Percentiles rank a stretch among this genome's conserved stretches.
These are phyloP conservation scores for Blastosporella zonata DNA, from an alignment of 1,284 basidiomycete species.

Conservation along the genomic window DNA sequence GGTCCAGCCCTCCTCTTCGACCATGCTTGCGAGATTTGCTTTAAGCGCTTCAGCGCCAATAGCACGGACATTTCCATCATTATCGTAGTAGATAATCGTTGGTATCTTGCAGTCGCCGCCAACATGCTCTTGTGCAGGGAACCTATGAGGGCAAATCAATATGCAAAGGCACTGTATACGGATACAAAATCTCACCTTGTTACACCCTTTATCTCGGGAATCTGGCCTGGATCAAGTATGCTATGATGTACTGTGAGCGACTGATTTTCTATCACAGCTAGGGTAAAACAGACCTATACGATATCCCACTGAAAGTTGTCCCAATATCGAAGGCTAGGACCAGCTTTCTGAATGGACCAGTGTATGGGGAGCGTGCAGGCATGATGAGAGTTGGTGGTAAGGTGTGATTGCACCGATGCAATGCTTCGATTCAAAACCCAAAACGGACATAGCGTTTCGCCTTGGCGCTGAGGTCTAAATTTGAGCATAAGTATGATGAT, in stretches of 20 bases:
- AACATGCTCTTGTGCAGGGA: slow-evolving; percentile 34
- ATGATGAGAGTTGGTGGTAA: slow-evolving; percentile 9
- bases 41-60: slow-evolving; percentile 52
- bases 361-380: slow-evolving; percentile 22
- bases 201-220: slow-evolving; percentile 45
- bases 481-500: neutral
- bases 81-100: slow-evolving; percentile 52
- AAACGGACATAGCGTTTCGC: slow-evolving; percentile 5
- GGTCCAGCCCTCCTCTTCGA: slow-evolving; percentile 44
- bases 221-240: slow-evolving; percentile 40
- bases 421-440: neutral
- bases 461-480: neutral
- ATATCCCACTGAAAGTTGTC: slow-evolving; percentile 32
- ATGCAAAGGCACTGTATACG: neutral
- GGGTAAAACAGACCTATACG: slow-evolving; percentile 26
- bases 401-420: slow-evolving; percentile 1
- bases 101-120: slow-evolving; percentile 54
- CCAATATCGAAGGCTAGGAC: slow-evolving; percentile 34
- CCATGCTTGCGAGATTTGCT: slow-evolving; percentile 37
- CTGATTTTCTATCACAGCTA: neutral
- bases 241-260: slow-evolving; percentile 14
- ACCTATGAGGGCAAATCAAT: slow-evolving; percentile 24
- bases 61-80: slow-evolving; percentile 40
- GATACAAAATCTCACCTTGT: slow-evolving; percentile 31
- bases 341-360: slow-evolving; percentile 24